Evolutionary conservation across 768 basidiomycete genomes (phyloP), one percentile per base, ranked within the genome.

Genomic region (Termitomyces sp.): DNA sequence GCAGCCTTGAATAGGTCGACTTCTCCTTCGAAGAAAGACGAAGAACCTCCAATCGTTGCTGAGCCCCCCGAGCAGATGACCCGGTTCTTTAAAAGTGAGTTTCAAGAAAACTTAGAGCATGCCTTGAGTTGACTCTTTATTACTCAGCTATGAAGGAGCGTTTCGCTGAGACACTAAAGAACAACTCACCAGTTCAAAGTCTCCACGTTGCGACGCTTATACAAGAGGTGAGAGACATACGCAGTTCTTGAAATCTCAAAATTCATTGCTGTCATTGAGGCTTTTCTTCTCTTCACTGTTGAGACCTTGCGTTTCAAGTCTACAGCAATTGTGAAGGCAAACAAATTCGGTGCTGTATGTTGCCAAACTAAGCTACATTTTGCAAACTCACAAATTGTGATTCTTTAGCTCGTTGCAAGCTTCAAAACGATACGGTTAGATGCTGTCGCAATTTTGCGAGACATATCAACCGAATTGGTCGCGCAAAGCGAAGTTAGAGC

Each of bases 261-360:
- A 40, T 65, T 3, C 19, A 62, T 52, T 41, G 11, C 19, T 21
- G 38, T 53, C 38, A 1, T 12, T n/a, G 48, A 92, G 89, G 90
- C 86, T 2, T 83, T 89, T 62, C 74, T 90, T 44, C 70, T 93
- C 2, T 78, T 93, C 57, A 70, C 75, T 21, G 72, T 87, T n/a
- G 87, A 85, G 65, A 85, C 84, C 0, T 62, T 81, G 50, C 82
- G 90, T 12, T 93, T 92, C 76, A 90, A 88, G 66, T 69, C 82
- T 8, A 68, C 82, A 3, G 80, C 85, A 0, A 75, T 87, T 17
- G 78, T 86, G 41, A 90, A 89, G 66, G 75, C 81, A 38, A 79
- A 92, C 68, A 91, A 87, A 66, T 79, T 88, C 44, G 85, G 87
- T 43, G 74, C 75, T 58, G 89, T 91, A 64, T 62, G 84, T 74